Conservation (phyloP, 164 flowering plant species). For the Magnolia kwangsiensis region DNA sequence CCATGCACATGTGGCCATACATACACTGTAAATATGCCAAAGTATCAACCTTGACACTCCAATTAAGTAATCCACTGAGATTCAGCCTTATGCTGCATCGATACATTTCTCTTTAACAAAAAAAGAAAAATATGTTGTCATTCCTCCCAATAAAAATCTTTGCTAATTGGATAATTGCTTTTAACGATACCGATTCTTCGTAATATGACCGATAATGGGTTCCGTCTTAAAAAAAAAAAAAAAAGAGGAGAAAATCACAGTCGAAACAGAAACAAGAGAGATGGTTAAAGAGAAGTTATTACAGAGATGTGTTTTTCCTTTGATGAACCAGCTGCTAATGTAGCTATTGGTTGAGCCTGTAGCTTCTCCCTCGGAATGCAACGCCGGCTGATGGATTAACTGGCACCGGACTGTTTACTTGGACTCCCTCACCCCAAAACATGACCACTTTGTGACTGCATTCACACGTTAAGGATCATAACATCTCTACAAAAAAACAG, state of each 20-base stretch:
- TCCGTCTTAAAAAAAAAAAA: neutral
- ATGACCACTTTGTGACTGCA: conserved; percentile 49
- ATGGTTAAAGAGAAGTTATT: neutral
- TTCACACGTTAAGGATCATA: conserved; percentile 5
- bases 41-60: too few relatives aligned
- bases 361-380: conserved; percentile 44
- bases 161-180: too few relatives aligned
- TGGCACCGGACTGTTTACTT: conserved; percentile 38
- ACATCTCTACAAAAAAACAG: neutral
- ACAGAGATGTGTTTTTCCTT: neutral
- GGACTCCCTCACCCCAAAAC: conserved; percentile 45
- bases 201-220: too few relatives aligned
- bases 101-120: too few relatives aligned
- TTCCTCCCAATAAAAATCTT: too few relatives aligned
- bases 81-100: too few relatives aligned
- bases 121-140: too few relatives aligned
- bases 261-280: neutral
- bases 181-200: too few relatives aligned
- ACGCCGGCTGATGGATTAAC: conserved; percentile 29
- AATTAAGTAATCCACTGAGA: too few relatives aligned
- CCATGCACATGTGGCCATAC: too few relatives aligned
- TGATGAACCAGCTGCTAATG: neutral
- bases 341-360: conserved; percentile 28
- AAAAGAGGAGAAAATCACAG: neutral
- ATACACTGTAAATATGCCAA: too few relatives aligned